Evolutionary conservation across 1,284 basidiomycete species (phyloP).

Genomic region (Fomitopsis palustris): DNA sequence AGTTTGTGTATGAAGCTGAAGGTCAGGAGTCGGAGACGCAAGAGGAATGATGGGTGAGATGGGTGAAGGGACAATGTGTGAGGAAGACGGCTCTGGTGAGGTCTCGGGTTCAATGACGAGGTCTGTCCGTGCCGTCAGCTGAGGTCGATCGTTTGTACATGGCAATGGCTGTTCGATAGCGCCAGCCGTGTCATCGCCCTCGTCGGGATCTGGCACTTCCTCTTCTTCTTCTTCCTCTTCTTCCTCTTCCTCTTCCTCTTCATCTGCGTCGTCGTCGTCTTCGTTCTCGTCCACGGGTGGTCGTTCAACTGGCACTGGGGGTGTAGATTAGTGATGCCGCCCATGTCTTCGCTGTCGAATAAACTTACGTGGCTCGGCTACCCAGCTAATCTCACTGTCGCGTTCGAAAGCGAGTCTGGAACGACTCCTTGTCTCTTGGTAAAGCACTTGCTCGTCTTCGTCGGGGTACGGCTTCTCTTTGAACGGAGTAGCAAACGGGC

Average conservation of each 20-base stretch:
- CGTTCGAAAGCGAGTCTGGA: slow-evolving; percentile 32
- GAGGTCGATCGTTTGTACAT: slow-evolving; percentile 13
- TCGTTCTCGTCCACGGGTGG: slow-evolving; percentile 50
- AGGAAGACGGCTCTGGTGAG: slow-evolving; percentile 44
- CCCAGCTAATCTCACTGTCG: slow-evolving; percentile 71
- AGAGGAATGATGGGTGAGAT: slow-evolving; percentile 45
- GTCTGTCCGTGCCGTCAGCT: slow-evolving; percentile 52
- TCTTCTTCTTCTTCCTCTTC: slow-evolving; percentile 15
- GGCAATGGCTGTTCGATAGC: slow-evolving; percentile 17
- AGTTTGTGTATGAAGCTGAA: slow-evolving; percentile 41
- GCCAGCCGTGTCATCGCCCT: slow-evolving; percentile 31
- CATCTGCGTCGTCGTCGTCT: slow-evolving; percentile 51
- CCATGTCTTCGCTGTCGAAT: neutral
- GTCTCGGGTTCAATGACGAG: slow-evolving; percentile 60
- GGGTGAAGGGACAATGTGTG: slow-evolving; percentile 46
- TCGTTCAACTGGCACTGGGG: slow-evolving; percentile 41
- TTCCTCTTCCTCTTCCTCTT: slow-evolving; percentile 28
- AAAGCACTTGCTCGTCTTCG: slow-evolving; percentile 61
- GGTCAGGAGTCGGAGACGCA: slow-evolving; percentile 23
- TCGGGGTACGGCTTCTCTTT: slow-evolving; percentile 54
- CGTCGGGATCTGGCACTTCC: slow-evolving; percentile 28
- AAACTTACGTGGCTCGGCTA: slow-evolving; percentile 58
- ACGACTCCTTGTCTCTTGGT: slow-evolving; percentile 42
- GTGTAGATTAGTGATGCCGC: slow-evolving; percentile 13
- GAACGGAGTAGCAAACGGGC: slow-evolving; percentile 69